These are phyloP conservation scores for Cladosporium halotolerans DNA, from an alignment of 2,329 filamentous ascomycete species.

Conservation along the genomic window DNA sequence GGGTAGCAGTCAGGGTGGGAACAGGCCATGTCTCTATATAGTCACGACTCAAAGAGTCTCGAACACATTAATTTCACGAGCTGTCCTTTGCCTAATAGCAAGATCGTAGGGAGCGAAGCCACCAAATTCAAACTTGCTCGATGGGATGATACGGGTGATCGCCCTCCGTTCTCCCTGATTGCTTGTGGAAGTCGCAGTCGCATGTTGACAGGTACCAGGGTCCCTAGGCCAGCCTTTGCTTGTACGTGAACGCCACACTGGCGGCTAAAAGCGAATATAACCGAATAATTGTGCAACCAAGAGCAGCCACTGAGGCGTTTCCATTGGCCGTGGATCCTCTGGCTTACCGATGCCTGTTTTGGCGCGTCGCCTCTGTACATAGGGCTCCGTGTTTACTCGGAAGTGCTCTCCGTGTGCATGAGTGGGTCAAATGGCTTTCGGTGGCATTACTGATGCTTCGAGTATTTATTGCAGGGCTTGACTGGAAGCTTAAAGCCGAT, in stretches of 20 bases:
- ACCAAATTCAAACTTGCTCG: neutral
- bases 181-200: slow-evolving; percentile 6
- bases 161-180: slow-evolving; percentile 9
- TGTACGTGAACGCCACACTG: slow-evolving; percentile 1
- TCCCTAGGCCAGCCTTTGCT: neutral
- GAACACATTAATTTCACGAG: neutral
- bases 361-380: too few relatives aligned
- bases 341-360: too few relatives aligned
- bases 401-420: too few relatives aligned
- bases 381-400: too few relatives aligned
- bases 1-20: neutral
- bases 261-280: slow-evolving; percentile 3
- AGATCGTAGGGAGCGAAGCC: neutral
- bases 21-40: slow-evolving; percentile 2
- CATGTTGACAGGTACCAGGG: slow-evolving; percentile 5
- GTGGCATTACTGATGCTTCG: too few relatives aligned
- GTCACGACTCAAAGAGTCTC: slow-evolving; percentile 6
- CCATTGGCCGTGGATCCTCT: too few relatives aligned
- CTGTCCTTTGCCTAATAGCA: neutral
- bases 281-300: neutral
- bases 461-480: too few relatives aligned
- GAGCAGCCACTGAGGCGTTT: too few relatives aligned
- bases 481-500: too few relatives aligned
- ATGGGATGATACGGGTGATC: neutral
- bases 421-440: too few relatives aligned